These are phyloP conservation scores for Aquilaria yunnanensis DNA, from an alignment of 345 rosid species.

Conservation along the genomic window DNA sequence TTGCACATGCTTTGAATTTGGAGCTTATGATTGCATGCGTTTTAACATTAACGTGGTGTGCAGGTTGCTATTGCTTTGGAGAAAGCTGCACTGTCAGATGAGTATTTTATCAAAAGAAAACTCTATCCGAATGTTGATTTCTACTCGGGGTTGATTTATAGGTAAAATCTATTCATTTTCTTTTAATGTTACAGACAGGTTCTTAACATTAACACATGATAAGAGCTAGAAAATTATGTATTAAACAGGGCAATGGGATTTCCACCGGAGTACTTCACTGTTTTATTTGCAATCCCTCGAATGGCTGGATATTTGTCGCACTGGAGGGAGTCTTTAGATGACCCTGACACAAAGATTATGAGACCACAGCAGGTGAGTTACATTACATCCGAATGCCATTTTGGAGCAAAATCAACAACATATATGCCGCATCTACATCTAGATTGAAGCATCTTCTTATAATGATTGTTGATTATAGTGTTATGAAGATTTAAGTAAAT, in stretches of 20 bases:
- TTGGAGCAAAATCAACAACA: too few species aligned
- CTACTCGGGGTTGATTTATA: slow-evolving; percentile 90
- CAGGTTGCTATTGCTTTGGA: slow-evolving; percentile 96
- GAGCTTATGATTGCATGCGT: too few species aligned
- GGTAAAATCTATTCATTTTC: slow-evolving; percentile 32
- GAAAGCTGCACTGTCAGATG: slow-evolving; percentile 94
- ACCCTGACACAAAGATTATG: slow-evolving; percentile 97
- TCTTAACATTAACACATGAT: too few species aligned
- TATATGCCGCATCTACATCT: too few species aligned
- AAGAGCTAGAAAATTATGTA: neutral
- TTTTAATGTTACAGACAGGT: neutral
- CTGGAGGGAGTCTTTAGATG: slow-evolving; percentile 95
- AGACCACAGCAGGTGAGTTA: slow-evolving; percentile 87
- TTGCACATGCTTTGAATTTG: too few species aligned
- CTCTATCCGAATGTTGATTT: slow-evolving; percentile 98
- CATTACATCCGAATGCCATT: neutral
- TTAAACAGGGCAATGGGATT: slow-evolving; percentile 90
- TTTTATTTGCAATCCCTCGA: slow-evolving; percentile 88
- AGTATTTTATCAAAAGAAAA: slow-evolving; percentile 83
- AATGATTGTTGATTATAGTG: too few species aligned
- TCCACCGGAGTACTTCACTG: slow-evolving; percentile 93
- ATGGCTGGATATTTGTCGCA: slow-evolving; percentile 98
- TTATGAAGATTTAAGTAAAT: too few species aligned
- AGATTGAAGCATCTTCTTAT: too few species aligned
- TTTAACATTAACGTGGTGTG: neutral